phyloP scores from a whole-genome alignment of 495 filamentous ascomycete species.

The Daldinia vernicosa region DNA sequence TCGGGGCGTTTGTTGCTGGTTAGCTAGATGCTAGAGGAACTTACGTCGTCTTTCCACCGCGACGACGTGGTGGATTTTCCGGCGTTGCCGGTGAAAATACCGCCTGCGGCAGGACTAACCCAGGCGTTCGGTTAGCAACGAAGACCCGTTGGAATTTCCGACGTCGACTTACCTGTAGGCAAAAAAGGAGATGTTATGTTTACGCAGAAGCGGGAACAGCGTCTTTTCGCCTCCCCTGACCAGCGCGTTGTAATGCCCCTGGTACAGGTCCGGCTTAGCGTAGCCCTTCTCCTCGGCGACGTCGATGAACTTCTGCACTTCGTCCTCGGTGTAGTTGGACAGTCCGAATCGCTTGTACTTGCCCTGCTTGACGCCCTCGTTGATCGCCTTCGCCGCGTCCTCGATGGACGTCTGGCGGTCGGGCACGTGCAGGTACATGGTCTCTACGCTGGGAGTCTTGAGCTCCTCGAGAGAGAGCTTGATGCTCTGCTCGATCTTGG shows the following conservation, averaged over 20 bases:
- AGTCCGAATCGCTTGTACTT: slow-evolving; percentile 56
- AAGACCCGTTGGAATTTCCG: not conserved
- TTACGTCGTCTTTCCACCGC: slow-evolving; percentile 1
- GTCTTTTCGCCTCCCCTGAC: slow-evolving; percentile 53
- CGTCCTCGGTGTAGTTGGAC: slow-evolving; percentile 56
- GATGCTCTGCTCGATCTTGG: not conserved
- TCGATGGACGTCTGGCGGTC: slow-evolving; percentile 55
- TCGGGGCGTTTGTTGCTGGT: not conserved
- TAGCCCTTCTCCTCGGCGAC: slow-evolving; percentile 55
- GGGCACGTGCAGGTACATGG: slow-evolving; percentile 55
- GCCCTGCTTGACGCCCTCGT: slow-evolving; percentile 50
- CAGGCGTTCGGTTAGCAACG: not conserved
- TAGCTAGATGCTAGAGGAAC: not conserved
- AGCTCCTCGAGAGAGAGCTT: not conserved
- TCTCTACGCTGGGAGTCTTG: slow-evolving; percentile 1
- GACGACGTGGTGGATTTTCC: not conserved
- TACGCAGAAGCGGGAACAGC: slow-evolving; percentile 56
- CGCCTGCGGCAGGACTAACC: not conserved
- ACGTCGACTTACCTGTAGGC: slow-evolving; percentile 18
- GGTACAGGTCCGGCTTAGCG: slow-evolving; percentile 58
- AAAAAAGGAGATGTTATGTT: slow-evolving; percentile 56
- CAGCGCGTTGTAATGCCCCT: slow-evolving; percentile 60
- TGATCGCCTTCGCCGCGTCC: slow-evolving; percentile 52
- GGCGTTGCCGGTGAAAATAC: not conserved
- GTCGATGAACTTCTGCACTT: slow-evolving; percentile 55